A percentile compares a stretch with the other conserved stretches of the same genome.
Conservation (phyloP, 495 filamentous ascomycete genomes). For the Aspergillus diversus region DNA sequence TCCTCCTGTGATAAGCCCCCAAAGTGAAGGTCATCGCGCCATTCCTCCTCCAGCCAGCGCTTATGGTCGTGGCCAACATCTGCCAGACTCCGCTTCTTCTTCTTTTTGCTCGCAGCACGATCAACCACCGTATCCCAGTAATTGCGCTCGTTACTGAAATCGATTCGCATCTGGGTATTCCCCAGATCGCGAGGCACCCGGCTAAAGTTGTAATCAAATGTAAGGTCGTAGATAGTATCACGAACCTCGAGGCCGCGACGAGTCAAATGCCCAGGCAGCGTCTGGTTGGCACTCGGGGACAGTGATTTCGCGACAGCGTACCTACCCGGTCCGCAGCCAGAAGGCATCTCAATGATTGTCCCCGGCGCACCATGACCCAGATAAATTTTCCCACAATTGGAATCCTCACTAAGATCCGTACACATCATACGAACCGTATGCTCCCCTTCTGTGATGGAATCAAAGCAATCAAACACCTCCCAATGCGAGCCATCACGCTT, state of each 20-base stretch:
- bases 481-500: slow-evolving; percentile 15
- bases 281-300: slow-evolving; percentile 8
- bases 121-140: slow-evolving; percentile 16
- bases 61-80: slow-evolving; percentile 3
- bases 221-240: slow-evolving; percentile 10
- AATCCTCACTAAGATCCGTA: background rate
- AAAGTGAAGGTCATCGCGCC: slow-evolving; percentile 10
- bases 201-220: slow-evolving; percentile 12
- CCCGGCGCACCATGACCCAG: slow-evolving; percentile 12
- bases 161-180: slow-evolving; percentile 12
- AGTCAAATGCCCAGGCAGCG: slow-evolving; percentile 1
- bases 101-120: slow-evolving; percentile 8
- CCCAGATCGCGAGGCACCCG: slow-evolving; percentile 14
- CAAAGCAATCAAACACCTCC: slow-evolving; percentile 14
- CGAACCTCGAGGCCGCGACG: slow-evolving; percentile 1
- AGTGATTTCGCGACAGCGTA: slow-evolving; percentile 4
- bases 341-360: slow-evolving; percentile 16
- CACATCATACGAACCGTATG: slow-evolving; percentile 11
- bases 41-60: slow-evolving; percentile 16
- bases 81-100: slow-evolving; percentile 2
- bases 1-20: background rate
- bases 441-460: slow-evolving; percentile 2
- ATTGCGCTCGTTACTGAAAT: slow-evolving; percentile 13
- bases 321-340: slow-evolving; percentile 11
- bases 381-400: slow-evolving; percentile 9